Base-by-base conservation (phyloP, 2,329 filamentous ascomycete genomes). In the Penicillium psychrosexuale region DNA sequence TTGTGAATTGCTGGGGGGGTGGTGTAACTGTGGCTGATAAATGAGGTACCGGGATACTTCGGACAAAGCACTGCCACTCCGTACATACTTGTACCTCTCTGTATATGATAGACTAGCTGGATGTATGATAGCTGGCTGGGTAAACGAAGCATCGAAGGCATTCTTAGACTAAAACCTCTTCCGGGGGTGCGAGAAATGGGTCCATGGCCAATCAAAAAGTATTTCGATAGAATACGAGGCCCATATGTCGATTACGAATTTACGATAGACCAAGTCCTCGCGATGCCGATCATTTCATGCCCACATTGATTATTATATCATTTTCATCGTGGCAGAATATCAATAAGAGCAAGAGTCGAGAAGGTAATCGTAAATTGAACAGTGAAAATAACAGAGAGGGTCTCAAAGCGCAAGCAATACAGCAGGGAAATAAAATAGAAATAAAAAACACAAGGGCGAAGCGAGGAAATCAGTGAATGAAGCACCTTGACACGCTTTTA, bases 301-400 rank as follows among this genome's bases (percentile, higher is more conserved):
- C 58, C 53, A 53, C 42, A 56, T 61, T 60, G 53, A 53, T 60
- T 42, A 60, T 58, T 59, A 57, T 57, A 53, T 58, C 50, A 51
- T 58, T 58, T 59, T 59, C 49, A 60, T 61, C 52, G 22, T 62
- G 48, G 58, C 28, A 31, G 40, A 37, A 59, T 57, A 62, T 62
- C 47, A 57, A 51, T 51, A 58, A 48, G 51, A 48, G 49, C 45
- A 59, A 43, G 43, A 55, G 51, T 55, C 27, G 36, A 51, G 27
- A 12, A 40, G 13, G 22, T 11, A 30, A 59, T 52, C 34, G 31
- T 58, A 51, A 45, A 60, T 45, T 43, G 28, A 19, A 57, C 22
- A 28, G 8, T 47, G 45, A 55, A 53, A 47, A 55, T 42, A 40
- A 47, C 49, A 39, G 24, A 57, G 47, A 61, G 62, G 62, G 58